These are phyloP conservation scores for Metrosideros polymorpha DNA, from an alignment of 441 rosid genomes.

Conservation along the genomic window DNA sequence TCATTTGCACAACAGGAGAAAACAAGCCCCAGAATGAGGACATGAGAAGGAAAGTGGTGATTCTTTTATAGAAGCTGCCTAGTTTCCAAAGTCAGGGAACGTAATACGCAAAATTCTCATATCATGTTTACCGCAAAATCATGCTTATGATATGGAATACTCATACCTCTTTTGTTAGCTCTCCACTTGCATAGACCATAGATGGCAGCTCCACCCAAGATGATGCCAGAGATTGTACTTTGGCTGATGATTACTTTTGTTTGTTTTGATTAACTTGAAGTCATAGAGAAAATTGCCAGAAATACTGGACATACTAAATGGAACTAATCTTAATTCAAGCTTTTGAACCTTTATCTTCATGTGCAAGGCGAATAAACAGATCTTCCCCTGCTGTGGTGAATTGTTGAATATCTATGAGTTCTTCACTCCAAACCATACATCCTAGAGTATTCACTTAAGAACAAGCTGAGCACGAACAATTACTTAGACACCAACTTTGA, in stretches of 20 bases:
- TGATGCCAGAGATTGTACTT: background rate
- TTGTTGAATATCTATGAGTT: background rate
- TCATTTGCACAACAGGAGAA: background rate
- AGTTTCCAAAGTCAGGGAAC: background rate
- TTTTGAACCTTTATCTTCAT: background rate
- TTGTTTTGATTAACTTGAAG: background rate
- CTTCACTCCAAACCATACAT: background rate
- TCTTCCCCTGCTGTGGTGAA: background rate
- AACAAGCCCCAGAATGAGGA: background rate
- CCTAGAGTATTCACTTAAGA: background rate
- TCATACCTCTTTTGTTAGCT: background rate
- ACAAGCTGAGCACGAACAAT: background rate
- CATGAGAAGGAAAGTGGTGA: background rate
- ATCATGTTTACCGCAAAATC: background rate
- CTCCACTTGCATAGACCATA: background rate
- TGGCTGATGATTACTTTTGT: background rate
- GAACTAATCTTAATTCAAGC: background rate
- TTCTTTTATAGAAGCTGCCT: background rate
- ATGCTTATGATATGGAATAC: background rate
- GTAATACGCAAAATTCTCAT: background rate
- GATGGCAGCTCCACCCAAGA: background rate
- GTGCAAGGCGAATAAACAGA: background rate
- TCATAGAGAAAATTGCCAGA: background rate
- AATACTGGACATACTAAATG: no score
- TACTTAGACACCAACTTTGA: background rate